Base-by-base conservation (phyloP, 768 basidiomycete genomes). In the Tulasnella sp. region DNA sequence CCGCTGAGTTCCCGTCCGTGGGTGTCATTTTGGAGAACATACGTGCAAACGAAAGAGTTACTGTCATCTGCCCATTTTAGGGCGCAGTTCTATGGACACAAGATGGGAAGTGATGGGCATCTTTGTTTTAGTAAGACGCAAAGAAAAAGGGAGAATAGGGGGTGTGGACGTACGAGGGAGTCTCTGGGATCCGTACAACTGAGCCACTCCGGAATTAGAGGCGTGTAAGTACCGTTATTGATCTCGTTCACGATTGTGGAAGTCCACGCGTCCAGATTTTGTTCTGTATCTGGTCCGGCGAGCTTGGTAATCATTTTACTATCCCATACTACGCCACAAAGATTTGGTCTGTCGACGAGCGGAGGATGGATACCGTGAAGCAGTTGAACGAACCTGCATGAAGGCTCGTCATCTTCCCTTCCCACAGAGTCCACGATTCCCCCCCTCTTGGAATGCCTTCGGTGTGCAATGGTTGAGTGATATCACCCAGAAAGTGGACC, bases 21-120 rank as follows among this genome's bases (percentile, higher is more conserved):
- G 23, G 42, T 39, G 32, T 48, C 77, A 18, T 75, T n/a, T 11
- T 37, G 42, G 11, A 80, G 40, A 40, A 80, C 73, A 73, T 40
- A 76, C 26, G 70, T 40, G 78, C 78, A 80, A 46, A 75, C 37
- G 67, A 70, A 39, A 4, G 78, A 32, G 39, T 80, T 80, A 16
- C 55, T n/a, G 51, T 80, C 79, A 9, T 16, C 15, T 55, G 77
- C 77, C 79, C 79, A 80, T 40, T 73, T 35, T n/a, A 76, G 20
- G 0, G 78, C 71, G 78, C 79, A 79, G 32, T 79, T 70, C 46
- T 79, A 61, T 1, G 46, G 3, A 48, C 46, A 11, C n/a, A n/a
- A 20, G 5, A 18, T 35, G 73, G 20, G 35, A 55, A 15, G 37
- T 0, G 70, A 35, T n/a, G 13, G n/a, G 11, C 20, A 16, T 13